A percentile compares a stretch with the other conserved stretches of the same genome.
Evolutionary conservation across 2,329 filamentous ascomycete species (phyloP).

Genomic region (Hysterium pulicare): DNA sequence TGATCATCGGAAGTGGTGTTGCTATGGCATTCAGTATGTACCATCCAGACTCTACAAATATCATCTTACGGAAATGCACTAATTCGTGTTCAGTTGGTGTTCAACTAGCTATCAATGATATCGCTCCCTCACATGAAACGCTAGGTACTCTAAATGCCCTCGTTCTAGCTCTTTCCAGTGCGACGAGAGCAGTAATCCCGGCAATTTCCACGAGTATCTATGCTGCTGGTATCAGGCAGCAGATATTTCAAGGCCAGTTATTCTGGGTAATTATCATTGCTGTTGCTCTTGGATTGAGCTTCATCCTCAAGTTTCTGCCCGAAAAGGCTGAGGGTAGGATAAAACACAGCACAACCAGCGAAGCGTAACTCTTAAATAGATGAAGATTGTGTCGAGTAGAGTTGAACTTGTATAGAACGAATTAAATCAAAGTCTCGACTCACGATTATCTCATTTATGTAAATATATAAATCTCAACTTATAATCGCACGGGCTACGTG

Average conservation of each 20-base stretch:
- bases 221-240: conserved; percentile 61
- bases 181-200: conserved; percentile 63
- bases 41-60: neutral
- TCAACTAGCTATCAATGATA: conserved; percentile 73
- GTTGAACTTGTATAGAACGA: neutral
- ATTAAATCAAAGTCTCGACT: neutral
- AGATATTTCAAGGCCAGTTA: conserved; percentile 62
- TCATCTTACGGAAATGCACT: neutral
- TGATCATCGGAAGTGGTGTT: conserved; percentile 60
- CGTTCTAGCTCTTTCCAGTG: conserved; percentile 60
- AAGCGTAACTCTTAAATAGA: neutral
- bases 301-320: conserved; percentile 16
- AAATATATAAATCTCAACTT: neutral
- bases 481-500: neutral
- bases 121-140: conserved; percentile 60
- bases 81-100: conserved; percentile 48
- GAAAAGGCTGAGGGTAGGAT: conserved; percentile 19
- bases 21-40: conserved; percentile 63
- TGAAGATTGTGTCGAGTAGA: neutral
- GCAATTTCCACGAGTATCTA: conserved; percentile 65
- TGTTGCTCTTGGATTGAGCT: conserved; percentile 11
- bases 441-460: neutral
- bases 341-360: neutral
- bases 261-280: conserved; percentile 59
- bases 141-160: conserved; percentile 71